Conservation (phyloP, 345 rosid genomes). For the Lagerstroemia speciosa region DNA sequence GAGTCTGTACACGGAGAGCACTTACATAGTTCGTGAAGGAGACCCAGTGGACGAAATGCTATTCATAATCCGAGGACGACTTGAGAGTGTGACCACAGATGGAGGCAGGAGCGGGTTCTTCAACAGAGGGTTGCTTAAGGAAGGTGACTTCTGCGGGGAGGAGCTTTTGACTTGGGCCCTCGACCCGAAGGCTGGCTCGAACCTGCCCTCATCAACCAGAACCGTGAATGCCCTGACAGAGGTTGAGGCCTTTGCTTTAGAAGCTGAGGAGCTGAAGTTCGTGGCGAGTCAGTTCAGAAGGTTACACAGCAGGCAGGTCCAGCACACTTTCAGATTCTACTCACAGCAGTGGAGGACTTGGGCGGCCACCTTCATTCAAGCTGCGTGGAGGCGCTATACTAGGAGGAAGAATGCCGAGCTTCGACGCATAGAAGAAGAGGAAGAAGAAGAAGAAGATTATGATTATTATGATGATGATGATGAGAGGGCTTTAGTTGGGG, state of each 20-base stretch:
- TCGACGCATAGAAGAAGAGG: constrained; percentile 47
- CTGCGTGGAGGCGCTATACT: constrained; percentile 58
- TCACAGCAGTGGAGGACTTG: constrained; percentile 96
- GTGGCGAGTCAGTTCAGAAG: constrained; percentile 84
- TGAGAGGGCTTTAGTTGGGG: constrained; percentile 17
- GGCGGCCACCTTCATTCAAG: constrained; percentile 77
- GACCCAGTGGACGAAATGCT: constrained; percentile 89
- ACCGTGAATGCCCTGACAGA: constrained; percentile 60
- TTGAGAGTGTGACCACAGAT: constrained; percentile 84
- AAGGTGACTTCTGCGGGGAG: constrained; percentile 76
- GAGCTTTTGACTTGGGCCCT: constrained; percentile 77
- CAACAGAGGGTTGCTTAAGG: constrained; percentile 60
- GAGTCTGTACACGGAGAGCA: constrained; percentile 59
- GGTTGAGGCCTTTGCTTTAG: constrained; percentile 81
- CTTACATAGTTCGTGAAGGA: constrained; percentile 72
- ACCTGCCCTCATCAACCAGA: constrained; percentile 57
- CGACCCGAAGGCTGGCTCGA: constrained; percentile 55
- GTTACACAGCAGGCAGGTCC: constrained; percentile 78
- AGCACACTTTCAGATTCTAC: constrained; percentile 80
- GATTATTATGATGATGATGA: constrained; percentile 27
- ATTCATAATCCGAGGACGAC: constrained; percentile 67
- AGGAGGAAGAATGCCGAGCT: constrained; percentile 56
- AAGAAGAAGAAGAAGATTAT: constrained; percentile 23
- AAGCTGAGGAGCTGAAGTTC: constrained; percentile 80
- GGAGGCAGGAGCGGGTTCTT: constrained; percentile 87